These are phyloP conservation scores for Pestalotiopsis fici DNA, from an alignment of 2,329 filamentous ascomycete genomes.

Conservation along the genomic window DNA sequence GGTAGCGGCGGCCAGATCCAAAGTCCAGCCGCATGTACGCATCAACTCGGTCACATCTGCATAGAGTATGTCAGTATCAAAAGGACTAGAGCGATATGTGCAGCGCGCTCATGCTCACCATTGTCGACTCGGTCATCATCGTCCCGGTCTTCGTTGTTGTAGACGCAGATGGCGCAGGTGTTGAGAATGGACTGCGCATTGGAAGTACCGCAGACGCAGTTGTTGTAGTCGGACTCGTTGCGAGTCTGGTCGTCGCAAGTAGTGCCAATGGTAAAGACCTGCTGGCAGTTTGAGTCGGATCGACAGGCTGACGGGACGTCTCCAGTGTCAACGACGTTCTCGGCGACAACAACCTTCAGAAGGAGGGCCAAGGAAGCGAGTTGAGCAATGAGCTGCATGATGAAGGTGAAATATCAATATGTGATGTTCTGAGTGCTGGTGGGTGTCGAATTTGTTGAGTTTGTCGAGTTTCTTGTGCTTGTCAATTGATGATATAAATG, in stretches of 20 bases:
- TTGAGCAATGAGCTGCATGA: background rate
- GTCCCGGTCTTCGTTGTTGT: background rate
- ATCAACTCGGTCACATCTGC: constrained; percentile 7
- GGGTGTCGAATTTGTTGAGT: background rate
- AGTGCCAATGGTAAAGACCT: background rate
- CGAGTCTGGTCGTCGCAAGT: background rate
- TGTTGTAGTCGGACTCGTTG: background rate
- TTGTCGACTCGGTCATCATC: constrained; percentile 3
- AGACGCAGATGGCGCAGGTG: background rate
- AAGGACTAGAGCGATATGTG: too few species aligned
- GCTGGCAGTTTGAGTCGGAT: background rate
- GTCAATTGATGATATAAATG: too few species aligned
- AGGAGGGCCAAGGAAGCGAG: background rate
- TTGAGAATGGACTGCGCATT: background rate
- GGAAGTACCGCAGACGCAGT: background rate
- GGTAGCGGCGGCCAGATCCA: background rate
- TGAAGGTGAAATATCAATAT: background rate
- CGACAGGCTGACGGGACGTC: background rate
- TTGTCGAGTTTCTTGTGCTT: too few species aligned
- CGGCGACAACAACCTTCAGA: background rate
- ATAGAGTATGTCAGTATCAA: background rate
- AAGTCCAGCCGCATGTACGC: constrained; percentile 1
- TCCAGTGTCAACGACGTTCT: background rate
- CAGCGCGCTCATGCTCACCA: background rate
- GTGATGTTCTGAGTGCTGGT: background rate